These are phyloP conservation scores for Fusarium robinianum DNA, from an alignment of 2,329 filamentous ascomycete species.

Conservation along the genomic window DNA sequence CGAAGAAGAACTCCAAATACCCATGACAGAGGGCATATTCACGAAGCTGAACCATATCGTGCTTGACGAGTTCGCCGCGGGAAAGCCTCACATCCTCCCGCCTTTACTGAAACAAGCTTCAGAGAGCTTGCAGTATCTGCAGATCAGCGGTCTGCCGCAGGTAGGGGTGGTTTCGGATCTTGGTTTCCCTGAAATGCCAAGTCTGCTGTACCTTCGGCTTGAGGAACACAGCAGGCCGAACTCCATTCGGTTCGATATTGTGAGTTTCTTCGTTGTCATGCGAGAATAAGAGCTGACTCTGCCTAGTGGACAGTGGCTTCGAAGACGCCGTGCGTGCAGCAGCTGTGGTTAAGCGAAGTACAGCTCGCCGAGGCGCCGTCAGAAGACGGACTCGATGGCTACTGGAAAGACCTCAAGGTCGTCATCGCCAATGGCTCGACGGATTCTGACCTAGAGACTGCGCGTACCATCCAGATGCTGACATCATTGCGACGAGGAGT, in stretches of 20 bases:
- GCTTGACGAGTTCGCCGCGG: slow-evolving; percentile 28
- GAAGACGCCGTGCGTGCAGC: slow-evolving; percentile 39
- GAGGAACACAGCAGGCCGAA: slow-evolving; percentile 29
- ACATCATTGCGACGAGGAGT: slow-evolving; percentile 36
- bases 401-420: slow-evolving; percentile 41
- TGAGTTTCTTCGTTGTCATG: slow-evolving; percentile 11
- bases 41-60: slow-evolving; percentile 28
- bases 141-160: slow-evolving; percentile 32
- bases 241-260: slow-evolving; percentile 26
- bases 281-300: slow-evolving; percentile 11
- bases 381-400: slow-evolving; percentile 19
- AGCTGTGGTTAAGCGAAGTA: slow-evolving; percentile 40
- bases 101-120: slow-evolving; percentile 30
- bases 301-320: slow-evolving; percentile 34
- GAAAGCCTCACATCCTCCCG: slow-evolving; percentile 19
- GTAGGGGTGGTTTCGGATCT: slow-evolving; percentile 5
- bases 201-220: slow-evolving; percentile 38
- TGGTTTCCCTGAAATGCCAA: slow-evolving; percentile 33
- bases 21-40: slow-evolving; percentile 16
- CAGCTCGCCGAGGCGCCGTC: slow-evolving; percentile 22
- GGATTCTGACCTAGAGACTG: slow-evolving; percentile 29
- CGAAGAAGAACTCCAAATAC: slow-evolving; percentile 32
- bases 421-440: slow-evolving; percentile 34
- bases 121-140: slow-evolving; percentile 31
- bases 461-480: slow-evolving; percentile 30